Base-by-base conservation (phyloP, 164 flowering plant species). In the Buxus sempervirens region DNA sequence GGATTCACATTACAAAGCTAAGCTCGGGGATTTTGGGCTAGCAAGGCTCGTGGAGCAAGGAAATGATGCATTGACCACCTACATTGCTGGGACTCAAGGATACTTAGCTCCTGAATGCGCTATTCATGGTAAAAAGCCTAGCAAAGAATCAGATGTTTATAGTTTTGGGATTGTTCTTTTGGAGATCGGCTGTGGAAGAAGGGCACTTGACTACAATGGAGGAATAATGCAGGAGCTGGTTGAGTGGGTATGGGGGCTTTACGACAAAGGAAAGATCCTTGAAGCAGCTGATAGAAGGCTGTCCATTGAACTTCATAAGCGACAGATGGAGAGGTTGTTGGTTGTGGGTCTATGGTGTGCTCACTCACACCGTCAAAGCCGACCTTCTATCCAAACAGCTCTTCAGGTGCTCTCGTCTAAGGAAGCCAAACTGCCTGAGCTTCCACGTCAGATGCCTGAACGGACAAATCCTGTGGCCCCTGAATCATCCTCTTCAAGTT, bases 401-500 rank as follows among this genome's bases (percentile, higher is more conserved):
- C 14, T 45, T 45, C 51, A 45, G 5, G 51, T 45, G 14, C 51
- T 45, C 38, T 3, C 7, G 3, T 3, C 5, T 32, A 7, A 32
- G 7, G 38, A 32, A 32, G 38, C 7, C 7, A 7, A 3, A 32
- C 7, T 32, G 38, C 38, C 38, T 32, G 38, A 32, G 3, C 38
- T 32, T 3, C 38, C 38, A 32, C 38, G 3, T 32, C 5, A 7
- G 38, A 32, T 32, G 38, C 38, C 92, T 3, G 38, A 32, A 32
- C 38, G 38, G 5, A 32, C 38, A 32, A 3, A 32, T 32, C 7
- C 38, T 32, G 38, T n/a, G n/a, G n/a, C n/a, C n/a, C n/a, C n/a
- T n/a, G n/a, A n/a, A n/a, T n/a, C n/a, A n/a, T n/a, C n/a, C n/a
- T n/a, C n/a, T n/a, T n/a, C n/a, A n/a, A n/a, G n/a, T n/a, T n/a